phyloP scores from a whole-genome alignment of 2,329 filamentous ascomycete genomes.

The Chaetomiaceae sp. region DNA sequence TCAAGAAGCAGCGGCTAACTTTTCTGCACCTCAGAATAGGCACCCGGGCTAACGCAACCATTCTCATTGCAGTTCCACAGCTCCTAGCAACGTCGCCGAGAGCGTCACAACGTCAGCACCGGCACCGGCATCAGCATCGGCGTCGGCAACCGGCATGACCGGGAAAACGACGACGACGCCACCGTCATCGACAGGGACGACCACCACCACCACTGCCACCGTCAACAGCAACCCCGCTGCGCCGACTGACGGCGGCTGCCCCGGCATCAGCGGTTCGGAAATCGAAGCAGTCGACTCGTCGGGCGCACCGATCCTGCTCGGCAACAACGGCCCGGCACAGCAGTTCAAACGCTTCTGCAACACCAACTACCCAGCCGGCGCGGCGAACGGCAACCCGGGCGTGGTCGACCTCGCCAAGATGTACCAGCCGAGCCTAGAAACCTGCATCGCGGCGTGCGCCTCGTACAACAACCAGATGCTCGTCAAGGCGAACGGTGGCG shows the following conservation, averaged over 20 bases:
- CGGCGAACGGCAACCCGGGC: constrained; percentile 12
- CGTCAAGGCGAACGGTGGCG: neutral
- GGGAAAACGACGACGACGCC: too few species aligned
- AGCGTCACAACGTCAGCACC: too few species aligned
- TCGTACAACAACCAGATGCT: constrained; percentile 11
- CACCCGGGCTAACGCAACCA: too few species aligned
- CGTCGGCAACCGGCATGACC: too few species aligned
- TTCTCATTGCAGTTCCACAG: too few species aligned
- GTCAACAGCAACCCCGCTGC: constrained; percentile 7
- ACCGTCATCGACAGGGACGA: too few species aligned
- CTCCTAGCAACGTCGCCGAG: too few species aligned
- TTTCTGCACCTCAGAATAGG: too few species aligned
- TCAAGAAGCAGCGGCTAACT: too few species aligned
- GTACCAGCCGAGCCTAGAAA: constrained; percentile 19
- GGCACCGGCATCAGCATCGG: neutral
- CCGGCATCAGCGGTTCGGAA: constrained; percentile 15
- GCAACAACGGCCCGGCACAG: neutral
- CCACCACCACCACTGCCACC: too few species aligned
- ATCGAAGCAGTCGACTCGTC: constrained; percentile 14
- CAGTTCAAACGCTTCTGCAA: constrained; percentile 17
- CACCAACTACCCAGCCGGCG: constrained; percentile 18
- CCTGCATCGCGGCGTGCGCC: constrained; percentile 20
- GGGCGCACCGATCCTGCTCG: neutral
- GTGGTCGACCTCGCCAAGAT: constrained; percentile 19
- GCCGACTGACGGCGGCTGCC: constrained; percentile 19